Base-by-base conservation (phyloP, 1,139 yeast species). In the Saccharomyces hybrid region DNA sequence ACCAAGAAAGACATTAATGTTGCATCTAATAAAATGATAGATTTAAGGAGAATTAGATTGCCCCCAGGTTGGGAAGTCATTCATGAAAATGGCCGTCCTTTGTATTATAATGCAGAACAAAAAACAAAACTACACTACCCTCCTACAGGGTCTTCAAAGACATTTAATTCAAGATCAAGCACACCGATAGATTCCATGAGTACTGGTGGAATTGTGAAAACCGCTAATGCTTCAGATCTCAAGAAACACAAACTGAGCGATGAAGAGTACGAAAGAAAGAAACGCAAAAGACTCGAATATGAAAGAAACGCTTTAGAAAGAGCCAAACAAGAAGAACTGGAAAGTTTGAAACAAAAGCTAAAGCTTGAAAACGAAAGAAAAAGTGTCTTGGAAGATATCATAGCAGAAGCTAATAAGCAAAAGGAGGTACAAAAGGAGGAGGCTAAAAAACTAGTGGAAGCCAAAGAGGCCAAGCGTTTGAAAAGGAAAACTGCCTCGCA, bases 401-500 rank as follows among this genome's bases (percentile, higher is more conserved):
- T 77, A 48, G 76, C 70, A 46, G 74, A 73, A 48, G 79, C 79
- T 1, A 72, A 70, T 51, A 61, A 60, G 49, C 64, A 64, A 54
- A 67, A 66, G 60, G 67, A 63, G 56, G 58, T 61, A 42, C 69
- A 71, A 54, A 67, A 66, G 52, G 66, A 63, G 29, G 69, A 59
- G 28, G 52, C 51, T 7, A 47, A 54, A 26, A 56, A 59, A 48
- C 56, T 54, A 34, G 59, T 57, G 44, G 58, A 55, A 52, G 61
- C 60, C 42, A 65, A 59, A 55, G 64, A 59, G 54, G 66, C 60
- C 52, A 57, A 55, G 46, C 58, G 54, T 50, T 42, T 55, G 32
- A 57, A 58, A 52, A 60, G 55, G 54, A 65, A 60, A 57, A 62
- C 57, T 48, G 58, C 54, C 54, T 56, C 58, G 5, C 57, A 58